Evolutionary conservation across 2,329 filamentous ascomycete genomes (phyloP), one percentile per base, ranked within the genome.

Genomic region (Fusarium mangiferae): DNA sequence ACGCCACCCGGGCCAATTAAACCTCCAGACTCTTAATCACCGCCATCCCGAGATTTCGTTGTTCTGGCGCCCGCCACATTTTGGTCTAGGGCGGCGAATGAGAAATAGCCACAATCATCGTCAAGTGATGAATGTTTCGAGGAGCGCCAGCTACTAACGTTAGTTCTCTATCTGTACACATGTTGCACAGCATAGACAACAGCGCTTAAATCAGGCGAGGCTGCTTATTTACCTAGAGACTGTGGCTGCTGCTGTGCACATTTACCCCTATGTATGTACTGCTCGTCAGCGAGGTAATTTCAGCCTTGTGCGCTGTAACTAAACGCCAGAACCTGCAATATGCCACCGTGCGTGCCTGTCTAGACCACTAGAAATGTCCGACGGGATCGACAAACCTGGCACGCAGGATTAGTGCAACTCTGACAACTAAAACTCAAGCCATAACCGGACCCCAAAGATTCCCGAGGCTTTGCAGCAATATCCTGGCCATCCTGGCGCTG

Each of bases 1-100:
- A 82, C 81, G 78, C 75, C 62, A 70, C 66, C 68, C 48, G 57
- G 70, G 73, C 81, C 81, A 82, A 82, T 80, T 79, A 74, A 74
- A 70, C 42, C 35, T 41, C 65, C 59, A 45, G 39, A 46, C 28
- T 62, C 39, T 35, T 41, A 51, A 58, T 54, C 61, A 59, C 51
- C 38, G 61, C 61, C 51, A 62, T 68, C 62, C 75, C 72, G 68
- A 68, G 64, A 68, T 62, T 51, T 68, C 62, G 57, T 51, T 66
- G 44, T 52, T 62, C 46, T 68, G 72, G 68, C 55, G 58, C 45
- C 69, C 61, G 73, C 75, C 76, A 76, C 76, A 38, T 59, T 45
- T 71, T 63, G 20, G 56, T 59, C 67, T 57, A 44, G 54, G 58
- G 36, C 46, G 46, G 26, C 48, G 57, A 65, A 68, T 70, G 36